These are phyloP conservation scores for Mycena leptocephala DNA, from an alignment of 768 basidiomycete genomes.

Conservation along the genomic window DNA sequence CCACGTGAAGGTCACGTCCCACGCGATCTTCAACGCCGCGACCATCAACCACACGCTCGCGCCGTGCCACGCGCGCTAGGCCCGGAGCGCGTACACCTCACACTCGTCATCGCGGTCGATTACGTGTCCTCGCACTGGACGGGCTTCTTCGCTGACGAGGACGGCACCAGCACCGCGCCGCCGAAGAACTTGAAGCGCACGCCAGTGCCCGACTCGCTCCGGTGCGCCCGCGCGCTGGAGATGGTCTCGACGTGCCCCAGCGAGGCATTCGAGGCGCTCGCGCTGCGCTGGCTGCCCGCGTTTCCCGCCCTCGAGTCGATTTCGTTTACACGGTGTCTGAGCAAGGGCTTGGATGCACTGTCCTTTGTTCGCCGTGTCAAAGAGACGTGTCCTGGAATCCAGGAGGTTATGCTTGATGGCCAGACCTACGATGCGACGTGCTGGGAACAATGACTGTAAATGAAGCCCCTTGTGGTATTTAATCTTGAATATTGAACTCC, in stretches of 20 bases:
- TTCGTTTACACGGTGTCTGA: constrained; percentile 18
- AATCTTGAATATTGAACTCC: too few relatives aligned
- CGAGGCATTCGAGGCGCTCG: constrained; percentile 11
- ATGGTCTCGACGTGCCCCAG: constrained; percentile 3
- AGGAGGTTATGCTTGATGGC: constrained; percentile 27
- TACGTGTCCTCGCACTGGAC: constrained; percentile 30
- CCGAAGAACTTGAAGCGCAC: background rate
- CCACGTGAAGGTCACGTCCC: constrained; percentile 17
- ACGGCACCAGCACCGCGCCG: background rate
- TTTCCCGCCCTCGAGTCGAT: constrained; percentile 13
- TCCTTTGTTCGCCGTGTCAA: constrained; percentile 16
- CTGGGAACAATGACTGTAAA: too few relatives aligned
- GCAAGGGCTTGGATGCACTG: background rate
- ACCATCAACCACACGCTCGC: constrained; percentile 17
- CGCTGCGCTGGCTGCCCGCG: constrained; percentile 14
- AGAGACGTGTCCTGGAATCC: constrained; percentile 1
- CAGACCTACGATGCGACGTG: background rate
- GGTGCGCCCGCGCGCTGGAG: constrained; percentile 19
- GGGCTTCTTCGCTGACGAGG: constrained; percentile 24
- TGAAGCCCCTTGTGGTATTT: too few relatives aligned
- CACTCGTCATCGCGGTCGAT: constrained; percentile 24
- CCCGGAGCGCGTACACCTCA: constrained; percentile 6
- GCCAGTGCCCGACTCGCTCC: background rate
- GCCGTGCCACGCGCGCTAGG: constrained; percentile 2
- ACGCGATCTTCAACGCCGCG: constrained; percentile 3